Conservation (phyloP, 2,329 filamentous ascomycete species). For the Westerdykella sp. region DNA sequence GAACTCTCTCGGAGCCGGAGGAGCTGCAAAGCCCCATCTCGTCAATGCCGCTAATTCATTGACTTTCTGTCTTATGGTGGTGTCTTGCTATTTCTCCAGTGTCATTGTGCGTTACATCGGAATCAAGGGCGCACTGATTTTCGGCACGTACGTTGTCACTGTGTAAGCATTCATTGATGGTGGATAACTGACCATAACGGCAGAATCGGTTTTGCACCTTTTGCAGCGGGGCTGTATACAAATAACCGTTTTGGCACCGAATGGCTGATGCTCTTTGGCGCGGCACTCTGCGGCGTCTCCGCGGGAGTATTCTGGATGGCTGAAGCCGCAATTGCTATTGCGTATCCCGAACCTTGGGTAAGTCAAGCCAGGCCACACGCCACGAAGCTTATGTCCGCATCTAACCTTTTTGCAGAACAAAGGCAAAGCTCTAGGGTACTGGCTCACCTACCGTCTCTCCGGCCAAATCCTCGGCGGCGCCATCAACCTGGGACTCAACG, state of each 20-base stretch:
- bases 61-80: slow-evolving; percentile 66
- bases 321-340: slow-evolving; percentile 65
- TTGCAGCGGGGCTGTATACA: slow-evolving; percentile 49
- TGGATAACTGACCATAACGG: background rate
- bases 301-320: slow-evolving; percentile 72
- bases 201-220: slow-evolving; percentile 62
- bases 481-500: slow-evolving; percentile 64
- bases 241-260: too few species aligned
- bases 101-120: slow-evolving; percentile 61
- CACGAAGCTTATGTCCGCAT: slow-evolving; percentile 46
- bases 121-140: slow-evolving; percentile 63
- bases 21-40: slow-evolving; percentile 57
- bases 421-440: slow-evolving; percentile 53
- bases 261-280: too few species aligned
- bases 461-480: slow-evolving; percentile 67
- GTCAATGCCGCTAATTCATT: slow-evolving; percentile 66
- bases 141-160: slow-evolving; percentile 53
- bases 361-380: slow-evolving; percentile 38
- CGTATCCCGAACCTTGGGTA: slow-evolving; percentile 60
- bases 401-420: slow-evolving; percentile 13
- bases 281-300: slow-evolving; percentile 37
- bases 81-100: slow-evolving; percentile 62
- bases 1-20: slow-evolving; percentile 67
- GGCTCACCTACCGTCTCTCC: slow-evolving; percentile 56
- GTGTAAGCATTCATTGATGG: background rate